A percentile compares a stretch with the other conserved stretches of the same genome.
Evolutionary conservation across 2,329 filamentous ascomycete species (phyloP).

Genomic region (Paecilomyces sp.): DNA sequence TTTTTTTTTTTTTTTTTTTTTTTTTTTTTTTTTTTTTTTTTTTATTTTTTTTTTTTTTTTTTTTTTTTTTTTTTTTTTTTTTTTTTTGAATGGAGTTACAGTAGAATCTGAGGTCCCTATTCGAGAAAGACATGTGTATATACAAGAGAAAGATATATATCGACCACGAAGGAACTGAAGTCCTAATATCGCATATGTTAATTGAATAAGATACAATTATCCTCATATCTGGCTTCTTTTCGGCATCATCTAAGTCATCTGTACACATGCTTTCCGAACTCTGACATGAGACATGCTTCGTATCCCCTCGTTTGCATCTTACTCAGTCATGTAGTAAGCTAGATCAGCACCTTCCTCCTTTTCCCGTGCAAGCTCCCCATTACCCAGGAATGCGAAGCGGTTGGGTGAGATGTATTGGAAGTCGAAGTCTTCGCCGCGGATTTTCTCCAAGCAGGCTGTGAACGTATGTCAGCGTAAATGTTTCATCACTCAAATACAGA

Average conservation of each 20-base stretch:
- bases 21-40: too few relatives aligned
- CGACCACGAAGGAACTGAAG: too few relatives aligned
- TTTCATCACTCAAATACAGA: not conserved
- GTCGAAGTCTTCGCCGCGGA: slow-evolving; percentile 8
- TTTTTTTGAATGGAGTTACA: too few relatives aligned
- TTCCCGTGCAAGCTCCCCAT: slow-evolving; percentile 1
- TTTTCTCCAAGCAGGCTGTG: slow-evolving; percentile 1
- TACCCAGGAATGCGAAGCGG: not conserved
- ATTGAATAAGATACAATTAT: not conserved
- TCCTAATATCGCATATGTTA: too few relatives aligned
- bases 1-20: too few relatives aligned
- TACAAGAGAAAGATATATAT: too few relatives aligned
- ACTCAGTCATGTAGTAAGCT: not conserved
- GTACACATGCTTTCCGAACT: too few relatives aligned
- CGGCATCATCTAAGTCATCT: not conserved
- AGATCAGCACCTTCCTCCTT: not conserved
- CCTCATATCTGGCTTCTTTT: not conserved
- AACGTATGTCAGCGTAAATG: not conserved
- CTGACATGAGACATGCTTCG: not conserved
- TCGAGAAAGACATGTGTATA: too few relatives aligned
- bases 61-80: too few relatives aligned
- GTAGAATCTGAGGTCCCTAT: too few relatives aligned
- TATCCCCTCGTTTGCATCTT: not conserved
- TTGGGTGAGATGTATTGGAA: slow-evolving; percentile 1
- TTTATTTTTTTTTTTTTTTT: too few relatives aligned